These are phyloP conservation scores for Zoysia matrella DNA, from an alignment of 202 grass and related monocot species.

Conservation along the genomic window DNA sequence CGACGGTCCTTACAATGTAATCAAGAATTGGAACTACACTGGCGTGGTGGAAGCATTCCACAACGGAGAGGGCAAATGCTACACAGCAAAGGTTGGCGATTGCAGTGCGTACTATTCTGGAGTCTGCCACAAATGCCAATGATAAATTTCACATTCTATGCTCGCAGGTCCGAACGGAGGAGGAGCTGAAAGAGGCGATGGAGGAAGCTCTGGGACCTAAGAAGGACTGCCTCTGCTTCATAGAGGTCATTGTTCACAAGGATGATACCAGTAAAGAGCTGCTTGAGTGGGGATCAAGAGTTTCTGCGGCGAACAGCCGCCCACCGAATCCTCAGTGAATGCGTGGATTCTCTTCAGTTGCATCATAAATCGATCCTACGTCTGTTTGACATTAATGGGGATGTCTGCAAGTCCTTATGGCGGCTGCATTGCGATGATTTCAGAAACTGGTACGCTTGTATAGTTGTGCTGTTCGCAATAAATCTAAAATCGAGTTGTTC, in stretches of 20 bases:
- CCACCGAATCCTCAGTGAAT: slow-evolving; percentile 78
- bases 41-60: slow-evolving; percentile 78
- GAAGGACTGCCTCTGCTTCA: no score
- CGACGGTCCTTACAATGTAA: no score
- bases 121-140: no score
- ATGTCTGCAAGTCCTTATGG: slow-evolving; percentile 25
- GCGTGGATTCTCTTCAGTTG: background rate
- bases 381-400: background rate
- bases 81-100: slow-evolving; percentile 67
- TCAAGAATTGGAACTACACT: slow-evolving; percentile 83
- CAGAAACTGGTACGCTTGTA: slow-evolving; percentile 11
- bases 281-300: slow-evolving; percentile 86
- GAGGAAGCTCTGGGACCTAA: no score
- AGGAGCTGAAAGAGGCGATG: slow-evolving; percentile 27
- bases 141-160: background rate
- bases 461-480: slow-evolving; percentile 16
- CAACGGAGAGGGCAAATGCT: slow-evolving; percentile 83
- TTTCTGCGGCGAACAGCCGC: slow-evolving; percentile 73
- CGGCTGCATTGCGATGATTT: slow-evolving; percentile 26
- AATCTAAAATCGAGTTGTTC: slow-evolving; percentile 22
- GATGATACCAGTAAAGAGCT: no score
- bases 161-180: slow-evolving; percentile 68
- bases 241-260: no score
- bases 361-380: background rate
- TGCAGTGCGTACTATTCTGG: no score